Conservation (phyloP, 345 rosid genomes). For the Hevea brasiliensis region DNA sequence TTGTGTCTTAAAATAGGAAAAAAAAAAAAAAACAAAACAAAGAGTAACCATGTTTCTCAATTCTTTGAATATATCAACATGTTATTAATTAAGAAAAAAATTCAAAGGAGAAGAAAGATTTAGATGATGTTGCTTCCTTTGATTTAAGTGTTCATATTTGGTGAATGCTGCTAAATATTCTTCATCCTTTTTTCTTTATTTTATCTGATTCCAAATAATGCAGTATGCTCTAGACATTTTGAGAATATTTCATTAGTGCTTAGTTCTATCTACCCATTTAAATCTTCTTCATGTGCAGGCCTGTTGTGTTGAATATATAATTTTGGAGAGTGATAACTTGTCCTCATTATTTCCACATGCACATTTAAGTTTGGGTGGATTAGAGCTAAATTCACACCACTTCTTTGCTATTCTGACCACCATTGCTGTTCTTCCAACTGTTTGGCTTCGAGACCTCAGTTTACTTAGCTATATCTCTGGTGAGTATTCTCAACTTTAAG, state of each 20-base stretch:
- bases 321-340: slow-evolving; percentile 84
- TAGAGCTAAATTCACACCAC: slow-evolving; percentile 52
- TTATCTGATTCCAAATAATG: background rate
- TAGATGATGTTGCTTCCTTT: no score
- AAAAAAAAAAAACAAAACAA: background rate
- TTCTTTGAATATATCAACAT: background rate
- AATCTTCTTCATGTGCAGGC: slow-evolving; percentile 53
- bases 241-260: background rate
- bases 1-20: background rate
- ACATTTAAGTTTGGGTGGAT: slow-evolving; percentile 54
- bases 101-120: background rate
- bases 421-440: slow-evolving; percentile 83
- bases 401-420: slow-evolving; percentile 69
- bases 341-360: slow-evolving; percentile 87
- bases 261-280: background rate
- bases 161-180: background rate
- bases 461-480: slow-evolving; percentile 89
- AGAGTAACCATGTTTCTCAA: background rate
- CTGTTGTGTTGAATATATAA: slow-evolving; percentile 85
- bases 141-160: no score
- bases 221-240: background rate
- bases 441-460: slow-evolving; percentile 89
- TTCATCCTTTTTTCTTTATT: background rate
- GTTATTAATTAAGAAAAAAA: background rate
- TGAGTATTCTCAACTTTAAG: slow-evolving; percentile 19